Conservation (phyloP, 768 basidiomycete genomes). For the Serpula lacrymans region DNA sequence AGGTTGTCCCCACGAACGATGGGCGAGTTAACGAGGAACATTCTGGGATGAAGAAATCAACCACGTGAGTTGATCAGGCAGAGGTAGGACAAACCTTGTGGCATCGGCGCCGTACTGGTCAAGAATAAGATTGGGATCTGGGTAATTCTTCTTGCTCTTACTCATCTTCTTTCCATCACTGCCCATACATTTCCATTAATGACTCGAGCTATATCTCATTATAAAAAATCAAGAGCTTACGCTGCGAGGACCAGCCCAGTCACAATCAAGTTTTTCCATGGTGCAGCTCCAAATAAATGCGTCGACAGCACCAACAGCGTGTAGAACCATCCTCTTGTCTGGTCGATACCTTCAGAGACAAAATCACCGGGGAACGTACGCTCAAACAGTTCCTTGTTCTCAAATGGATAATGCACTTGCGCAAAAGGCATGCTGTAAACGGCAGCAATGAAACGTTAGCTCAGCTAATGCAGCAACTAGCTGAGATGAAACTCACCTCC, state of each 20-base stretch:
- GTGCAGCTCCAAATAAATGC: conserved; percentile 88
- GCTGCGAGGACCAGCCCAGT: conserved; percentile 93
- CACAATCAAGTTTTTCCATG: conserved; percentile 98
- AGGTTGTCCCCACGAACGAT: conserved; percentile 97
- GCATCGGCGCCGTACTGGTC: conserved; percentile 94
- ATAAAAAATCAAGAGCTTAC: conserved; percentile 33
- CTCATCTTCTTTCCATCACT: conserved; percentile 99
- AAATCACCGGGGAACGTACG: conserved; percentile 91
- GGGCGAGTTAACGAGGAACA: conserved; percentile 99
- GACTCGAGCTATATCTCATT: not conserved
- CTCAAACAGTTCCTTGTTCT: conserved; percentile 89
- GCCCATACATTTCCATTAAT: conserved; percentile 2
- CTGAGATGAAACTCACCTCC: conserved; percentile 82
- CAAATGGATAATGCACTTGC: conserved; percentile 96
- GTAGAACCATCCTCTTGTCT: conserved; percentile 99
- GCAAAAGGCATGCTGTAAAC: conserved; percentile 92
- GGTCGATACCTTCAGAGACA: conserved; percentile 97
- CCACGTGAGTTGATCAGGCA: conserved; percentile 6
- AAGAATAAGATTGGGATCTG: conserved; percentile 90
- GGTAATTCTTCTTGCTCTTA: conserved; percentile 95
- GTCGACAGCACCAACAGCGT: conserved; percentile 95
- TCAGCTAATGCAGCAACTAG: not conserved
- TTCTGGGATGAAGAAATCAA: too few relatives aligned
- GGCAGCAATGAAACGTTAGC: not conserved
- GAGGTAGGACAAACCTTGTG: conserved; percentile 73